A percentile compares a stretch with the other conserved stretches of the same genome.
These are phyloP conservation scores for Smithsoniella earleae DNA, from an alignment of 163 green algal species.

Conservation along the genomic window DNA sequence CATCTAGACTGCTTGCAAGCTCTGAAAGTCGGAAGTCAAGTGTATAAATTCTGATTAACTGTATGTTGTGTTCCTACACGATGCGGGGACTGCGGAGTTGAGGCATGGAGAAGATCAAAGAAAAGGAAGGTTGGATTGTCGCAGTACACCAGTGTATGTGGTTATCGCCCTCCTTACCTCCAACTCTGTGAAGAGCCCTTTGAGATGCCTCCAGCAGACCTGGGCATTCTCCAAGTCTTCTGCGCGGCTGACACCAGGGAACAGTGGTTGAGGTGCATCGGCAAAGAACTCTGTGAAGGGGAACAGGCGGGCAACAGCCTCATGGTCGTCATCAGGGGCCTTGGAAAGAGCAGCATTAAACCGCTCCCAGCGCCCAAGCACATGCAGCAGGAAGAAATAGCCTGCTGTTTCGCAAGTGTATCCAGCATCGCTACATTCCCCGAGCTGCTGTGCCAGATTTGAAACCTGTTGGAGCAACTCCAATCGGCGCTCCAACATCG, in stretches of 20 bases:
- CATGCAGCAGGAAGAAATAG: constrained; percentile 96
- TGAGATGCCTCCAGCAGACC: constrained; percentile 82
- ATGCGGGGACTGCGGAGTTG: background rate
- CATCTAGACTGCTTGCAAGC: no score
- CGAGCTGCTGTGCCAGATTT: constrained; percentile 56
- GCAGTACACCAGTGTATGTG: background rate
- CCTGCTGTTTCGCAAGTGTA: constrained; percentile 94
- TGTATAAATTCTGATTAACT: no score
- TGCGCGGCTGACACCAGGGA: constrained; percentile 50
- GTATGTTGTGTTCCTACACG: no score
- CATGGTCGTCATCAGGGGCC: constrained; percentile 29
- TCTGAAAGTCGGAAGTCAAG: no score
- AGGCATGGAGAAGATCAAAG: background rate
- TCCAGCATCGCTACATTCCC: constrained; percentile 54
- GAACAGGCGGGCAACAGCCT: constrained; percentile 59
- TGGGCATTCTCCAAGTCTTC: constrained; percentile 57
- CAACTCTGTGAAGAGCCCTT: constrained; percentile 73
- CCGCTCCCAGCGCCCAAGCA: constrained; percentile 62
- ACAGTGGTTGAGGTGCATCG: constrained; percentile 66
- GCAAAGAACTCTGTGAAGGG: constrained; percentile 90
- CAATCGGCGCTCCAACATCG: constrained; percentile 80
- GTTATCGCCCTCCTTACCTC: background rate
- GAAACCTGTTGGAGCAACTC: constrained; percentile 79
- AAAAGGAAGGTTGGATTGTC: background rate
- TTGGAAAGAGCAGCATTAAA: constrained; percentile 40